These are phyloP conservation scores for Mortierella sp. DNA, from an alignment of 371 early-diverging fungal species.

Conservation along the genomic window DNA sequence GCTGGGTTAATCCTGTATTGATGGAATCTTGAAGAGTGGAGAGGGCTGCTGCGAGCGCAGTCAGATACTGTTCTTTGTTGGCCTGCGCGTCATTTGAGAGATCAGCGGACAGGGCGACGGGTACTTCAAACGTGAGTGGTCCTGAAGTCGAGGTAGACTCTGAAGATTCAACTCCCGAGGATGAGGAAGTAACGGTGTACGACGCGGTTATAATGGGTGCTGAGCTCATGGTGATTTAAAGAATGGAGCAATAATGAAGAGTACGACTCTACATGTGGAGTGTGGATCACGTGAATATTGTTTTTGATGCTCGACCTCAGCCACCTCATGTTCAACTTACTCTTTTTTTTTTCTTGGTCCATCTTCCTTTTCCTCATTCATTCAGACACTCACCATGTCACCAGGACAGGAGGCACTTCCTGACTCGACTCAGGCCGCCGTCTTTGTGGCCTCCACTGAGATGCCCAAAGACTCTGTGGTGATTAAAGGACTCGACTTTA, in stretches of 20 bases:
- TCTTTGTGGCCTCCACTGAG: constrained; percentile 76
- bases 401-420: constrained; percentile 36
- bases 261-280: too few species aligned
- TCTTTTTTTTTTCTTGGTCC: not conserved
- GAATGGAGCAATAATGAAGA: not conserved
- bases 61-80: constrained; percentile 34
- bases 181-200: constrained; percentile 10
- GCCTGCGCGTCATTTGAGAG: not conserved
- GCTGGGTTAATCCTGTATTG: constrained; percentile 44
- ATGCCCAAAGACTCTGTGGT: constrained; percentile 76
- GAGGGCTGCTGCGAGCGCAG: constrained; percentile 29
- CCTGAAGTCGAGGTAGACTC: not conserved
- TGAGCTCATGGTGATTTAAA: constrained; percentile 11
- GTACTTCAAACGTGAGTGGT: constrained; percentile 17
- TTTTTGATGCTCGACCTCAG: not conserved
- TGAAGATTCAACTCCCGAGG: not conserved
- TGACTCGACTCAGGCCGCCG: constrained; percentile 64
- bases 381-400: constrained; percentile 12
- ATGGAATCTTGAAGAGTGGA: constrained; percentile 38
- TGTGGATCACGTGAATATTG: not conserved
- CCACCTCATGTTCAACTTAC: not conserved
- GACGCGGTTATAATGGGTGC: constrained; percentile 18
- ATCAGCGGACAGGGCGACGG: constrained; percentile 4
- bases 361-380: not conserved
- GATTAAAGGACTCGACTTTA: constrained; percentile 92